Evolutionary conservation across 768 basidiomycete species (phyloP), one percentile per base, ranked within the genome.

Genomic region (Jaapia argillacea): DNA sequence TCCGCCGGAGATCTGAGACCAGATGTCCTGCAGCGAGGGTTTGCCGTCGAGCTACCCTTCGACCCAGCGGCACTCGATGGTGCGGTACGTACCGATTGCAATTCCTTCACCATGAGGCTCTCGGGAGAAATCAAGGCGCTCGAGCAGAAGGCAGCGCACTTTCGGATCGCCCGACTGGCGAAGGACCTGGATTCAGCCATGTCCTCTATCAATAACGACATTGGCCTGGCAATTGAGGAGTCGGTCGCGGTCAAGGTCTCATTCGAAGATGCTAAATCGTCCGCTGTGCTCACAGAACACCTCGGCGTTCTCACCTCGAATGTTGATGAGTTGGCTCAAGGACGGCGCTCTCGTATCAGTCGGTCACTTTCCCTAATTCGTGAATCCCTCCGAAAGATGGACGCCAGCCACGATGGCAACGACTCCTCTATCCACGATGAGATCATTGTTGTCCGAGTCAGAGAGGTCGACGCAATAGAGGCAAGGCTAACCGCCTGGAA

Each of bases 101-200:
- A 90, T 56, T 60, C 74, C n/a, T 77, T 76, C 51, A 64, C 77
- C 40, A 75, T 88, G 64, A 65, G 72, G 45, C 68, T 88, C 13
- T 67, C 67, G 3, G 77, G 76, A n/a, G 67, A 62, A 23, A 45
- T 78, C 26, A 74, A 78, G 42, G 57, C 54, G 6, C 57, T 88
- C 24, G 58, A 67, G 16, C 68, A 70, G 43, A 68, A 72, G 35
- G 62, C 65, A 12, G 59, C 65, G 24, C 71, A 74, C 48, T 60
- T 83, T 45, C 63, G 66, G 21, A 59, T 82, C 16, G 72, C 76
- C 12, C 63, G 62, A 25, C 64, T 77, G 49, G 77, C 79, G 3
- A 75, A 68, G 44, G 61, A 66, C n/a, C 54, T 76, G 20, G 83
- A 81, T 48, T 42, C 48, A 1, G 55, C 69, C 14, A 56, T 77